phyloP scores from a whole-genome alignment of 306 rosid species.

The Gleditsia sinensis region DNA sequence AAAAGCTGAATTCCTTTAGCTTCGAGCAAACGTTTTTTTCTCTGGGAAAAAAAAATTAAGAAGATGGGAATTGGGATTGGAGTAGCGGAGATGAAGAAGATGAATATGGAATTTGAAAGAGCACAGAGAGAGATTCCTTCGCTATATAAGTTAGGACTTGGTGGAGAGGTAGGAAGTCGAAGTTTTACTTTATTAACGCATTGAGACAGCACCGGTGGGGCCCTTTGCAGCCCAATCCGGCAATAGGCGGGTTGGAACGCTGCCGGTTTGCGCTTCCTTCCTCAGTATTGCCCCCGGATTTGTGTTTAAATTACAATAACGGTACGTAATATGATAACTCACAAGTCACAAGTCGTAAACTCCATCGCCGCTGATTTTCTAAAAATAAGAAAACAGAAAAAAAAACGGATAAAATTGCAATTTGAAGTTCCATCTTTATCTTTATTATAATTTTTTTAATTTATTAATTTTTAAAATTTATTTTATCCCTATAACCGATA shows the following conservation, averaged over 20 bases:
- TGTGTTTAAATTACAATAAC: constrained; percentile 32
- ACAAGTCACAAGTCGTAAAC: too few species aligned
- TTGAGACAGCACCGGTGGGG: constrained; percentile 37
- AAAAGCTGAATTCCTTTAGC: constrained; percentile 34
- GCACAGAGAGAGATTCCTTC: constrained; percentile 28
- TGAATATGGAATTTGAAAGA: constrained; percentile 27
- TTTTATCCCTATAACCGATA: too few species aligned
- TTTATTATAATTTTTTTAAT: too few species aligned
- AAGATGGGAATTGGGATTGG: neutral
- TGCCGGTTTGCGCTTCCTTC: constrained; percentile 10
- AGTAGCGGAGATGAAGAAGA: constrained; percentile 1
- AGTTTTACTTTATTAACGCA: constrained; percentile 13
- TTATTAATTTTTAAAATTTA: too few species aligned
- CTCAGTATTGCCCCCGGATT: constrained; percentile 31
- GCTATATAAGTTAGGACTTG: constrained; percentile 19
- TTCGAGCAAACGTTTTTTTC: constrained; percentile 30
- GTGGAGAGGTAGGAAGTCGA: neutral
- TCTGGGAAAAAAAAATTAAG: constrained; percentile 15
- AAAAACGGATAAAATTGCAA: too few species aligned
- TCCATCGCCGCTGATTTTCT: too few species aligned
- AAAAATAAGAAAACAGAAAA: too few species aligned
- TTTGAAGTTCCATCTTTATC: too few species aligned
- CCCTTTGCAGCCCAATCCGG: constrained; percentile 33
- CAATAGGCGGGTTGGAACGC: constrained; percentile 27
- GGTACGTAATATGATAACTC: too few species aligned